Evolutionary conservation across 768 basidiomycete genomes (phyloP).

Genomic region (Gloeostereum incarnatum): DNA sequence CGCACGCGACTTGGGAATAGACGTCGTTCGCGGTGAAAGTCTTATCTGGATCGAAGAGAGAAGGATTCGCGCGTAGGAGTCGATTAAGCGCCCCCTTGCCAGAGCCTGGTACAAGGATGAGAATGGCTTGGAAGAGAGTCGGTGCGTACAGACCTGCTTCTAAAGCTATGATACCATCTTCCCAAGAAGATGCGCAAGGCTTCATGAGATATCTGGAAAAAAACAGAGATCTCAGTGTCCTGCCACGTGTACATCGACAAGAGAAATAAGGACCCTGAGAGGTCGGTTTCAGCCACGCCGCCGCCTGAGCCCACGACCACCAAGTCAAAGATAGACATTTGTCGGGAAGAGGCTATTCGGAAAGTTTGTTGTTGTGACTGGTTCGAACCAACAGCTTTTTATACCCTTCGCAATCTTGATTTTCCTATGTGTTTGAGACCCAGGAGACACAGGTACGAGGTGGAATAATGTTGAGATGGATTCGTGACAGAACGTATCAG

Average conservation of each 20-base stretch:
- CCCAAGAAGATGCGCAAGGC: constrained; percentile 54
- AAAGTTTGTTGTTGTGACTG: neutral
- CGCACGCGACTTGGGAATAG: constrained; percentile 31
- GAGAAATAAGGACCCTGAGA: constrained; percentile 60
- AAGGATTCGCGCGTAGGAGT: constrained; percentile 47
- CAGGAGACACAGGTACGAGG: too few relatives aligned
- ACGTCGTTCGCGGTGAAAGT: constrained; percentile 34
- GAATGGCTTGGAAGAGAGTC: neutral
- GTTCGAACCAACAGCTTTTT: constrained; percentile 8
- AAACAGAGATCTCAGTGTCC: constrained; percentile 6
- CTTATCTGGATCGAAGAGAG: constrained; percentile 35
- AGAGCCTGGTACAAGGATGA: constrained; percentile 49
- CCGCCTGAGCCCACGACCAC: constrained; percentile 79
- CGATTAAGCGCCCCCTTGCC: constrained; percentile 70
- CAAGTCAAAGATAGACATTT: constrained; percentile 53
- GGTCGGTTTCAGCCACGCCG: constrained; percentile 83
- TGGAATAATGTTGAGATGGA: neutral
- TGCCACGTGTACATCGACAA: constrained; percentile 7
- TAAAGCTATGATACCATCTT: constrained; percentile 71
- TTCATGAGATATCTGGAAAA: constrained; percentile 79
- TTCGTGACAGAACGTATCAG: neutral
- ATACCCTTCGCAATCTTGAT: too few relatives aligned
- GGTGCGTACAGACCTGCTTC: constrained; percentile 65
- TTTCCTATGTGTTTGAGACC: too few relatives aligned
- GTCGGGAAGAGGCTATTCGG: constrained; percentile 8